Conservation (phyloP, 176 grass and related monocot genomes). For the Cocos nucifera region DNA sequence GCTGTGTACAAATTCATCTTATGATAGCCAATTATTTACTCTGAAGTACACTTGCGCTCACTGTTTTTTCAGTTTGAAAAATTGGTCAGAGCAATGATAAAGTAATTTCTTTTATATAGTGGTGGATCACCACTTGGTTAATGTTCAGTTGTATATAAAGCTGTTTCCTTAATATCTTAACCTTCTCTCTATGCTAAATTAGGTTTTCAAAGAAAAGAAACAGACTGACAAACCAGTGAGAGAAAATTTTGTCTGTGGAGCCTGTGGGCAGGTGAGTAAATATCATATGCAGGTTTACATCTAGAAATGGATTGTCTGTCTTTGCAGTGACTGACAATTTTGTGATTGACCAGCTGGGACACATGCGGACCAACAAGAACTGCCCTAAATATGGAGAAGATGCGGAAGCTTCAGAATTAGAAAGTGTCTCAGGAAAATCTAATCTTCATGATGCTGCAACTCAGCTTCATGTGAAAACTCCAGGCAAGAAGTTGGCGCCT, state of each 20-base stretch:
- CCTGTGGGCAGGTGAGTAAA: conserved; percentile 67
- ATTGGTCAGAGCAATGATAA: too few species aligned
- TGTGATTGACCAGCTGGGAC: conserved; percentile 54
- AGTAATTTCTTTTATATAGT: too few species aligned
- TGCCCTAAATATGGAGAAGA: conserved; percentile 92
- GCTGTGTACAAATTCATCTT: too few species aligned
- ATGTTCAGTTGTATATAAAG: too few species aligned
- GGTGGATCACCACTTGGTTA: too few species aligned
- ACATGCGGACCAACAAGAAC: conserved; percentile 96
- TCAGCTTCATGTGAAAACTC: conserved; percentile 52
- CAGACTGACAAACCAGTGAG: conserved; percentile 43
- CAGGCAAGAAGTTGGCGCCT: conserved; percentile 50
- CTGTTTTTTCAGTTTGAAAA: too few species aligned
- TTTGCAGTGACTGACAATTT: conserved; percentile 18
- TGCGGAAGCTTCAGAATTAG: conserved; percentile 56
- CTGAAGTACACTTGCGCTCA: too few species aligned
- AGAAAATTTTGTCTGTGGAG: conserved; percentile 80
- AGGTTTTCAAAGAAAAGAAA: conserved; percentile 80
- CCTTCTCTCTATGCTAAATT: background rate
- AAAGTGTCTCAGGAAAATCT: conserved; percentile 32
- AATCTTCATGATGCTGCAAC: conserved; percentile 43
- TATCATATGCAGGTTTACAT: conserved; percentile 10
- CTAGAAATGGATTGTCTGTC: conserved; percentile 16
- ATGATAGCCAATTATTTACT: too few species aligned
- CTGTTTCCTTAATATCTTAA: too few species aligned